Evolutionary conservation across 1,284 basidiomycete species (phyloP).

Genomic region (Dichomitus squalens): DNA sequence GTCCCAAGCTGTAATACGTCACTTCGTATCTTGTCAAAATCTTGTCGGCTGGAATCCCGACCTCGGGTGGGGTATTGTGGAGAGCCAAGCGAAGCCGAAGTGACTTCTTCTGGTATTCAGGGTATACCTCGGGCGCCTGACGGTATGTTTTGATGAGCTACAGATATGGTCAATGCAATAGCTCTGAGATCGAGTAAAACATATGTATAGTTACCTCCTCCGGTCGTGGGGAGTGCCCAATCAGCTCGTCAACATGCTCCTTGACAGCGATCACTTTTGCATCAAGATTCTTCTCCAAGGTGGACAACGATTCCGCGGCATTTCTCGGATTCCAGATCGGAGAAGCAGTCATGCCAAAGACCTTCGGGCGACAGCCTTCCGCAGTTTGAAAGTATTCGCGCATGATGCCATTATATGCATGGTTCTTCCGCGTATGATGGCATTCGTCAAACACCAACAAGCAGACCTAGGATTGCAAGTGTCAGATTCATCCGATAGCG

Average conservation of each 20-base stretch:
- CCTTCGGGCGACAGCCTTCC: constrained; percentile 58
- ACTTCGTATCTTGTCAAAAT: constrained; percentile 60
- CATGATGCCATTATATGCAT: constrained; percentile 83
- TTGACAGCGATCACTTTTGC: constrained; percentile 74
- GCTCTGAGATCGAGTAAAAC: not conserved
- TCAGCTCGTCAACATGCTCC: constrained; percentile 64
- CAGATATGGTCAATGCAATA: not conserved
- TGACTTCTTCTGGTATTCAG: constrained; percentile 52
- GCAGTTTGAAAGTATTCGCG: constrained; percentile 68
- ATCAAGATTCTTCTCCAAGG: constrained; percentile 73
- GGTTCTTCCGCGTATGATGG: constrained; percentile 77
- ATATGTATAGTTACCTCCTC: constrained; percentile 51
- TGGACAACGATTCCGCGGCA: constrained; percentile 55
- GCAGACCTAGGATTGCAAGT: constrained; percentile 51
- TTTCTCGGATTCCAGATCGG: constrained; percentile 79
- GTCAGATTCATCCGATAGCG: not conserved
- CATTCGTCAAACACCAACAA: constrained; percentile 85
- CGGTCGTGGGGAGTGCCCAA: constrained; percentile 62
- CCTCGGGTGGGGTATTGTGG: constrained; percentile 42
- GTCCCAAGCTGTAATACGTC: constrained; percentile 54
- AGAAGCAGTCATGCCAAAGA: constrained; percentile 90
- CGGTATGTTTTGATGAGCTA: constrained; percentile 64
- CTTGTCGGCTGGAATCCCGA: constrained; percentile 56
- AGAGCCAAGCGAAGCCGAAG: constrained; percentile 57
- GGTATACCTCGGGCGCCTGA: constrained; percentile 48